Conservation (phyloP, 768 basidiomycete genomes). For the Coprinopsis marcescibilis region DNA sequence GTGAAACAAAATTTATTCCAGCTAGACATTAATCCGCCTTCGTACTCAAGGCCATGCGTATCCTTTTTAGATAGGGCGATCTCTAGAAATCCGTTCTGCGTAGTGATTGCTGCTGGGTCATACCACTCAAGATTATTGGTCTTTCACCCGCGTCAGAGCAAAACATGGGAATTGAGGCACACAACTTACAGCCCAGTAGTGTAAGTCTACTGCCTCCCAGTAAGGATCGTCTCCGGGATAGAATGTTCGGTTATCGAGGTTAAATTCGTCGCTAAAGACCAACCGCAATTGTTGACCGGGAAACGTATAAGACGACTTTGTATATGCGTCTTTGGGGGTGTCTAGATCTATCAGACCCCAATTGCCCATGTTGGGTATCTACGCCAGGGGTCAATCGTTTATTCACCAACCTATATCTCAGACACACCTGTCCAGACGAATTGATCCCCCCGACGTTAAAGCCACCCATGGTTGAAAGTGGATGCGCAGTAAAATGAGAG, state of each 20-base stretch:
- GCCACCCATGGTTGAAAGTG: constrained; percentile 46
- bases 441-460: constrained; percentile 79
- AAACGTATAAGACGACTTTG: constrained; percentile 45
- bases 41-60: constrained; percentile 69
- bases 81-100: constrained; percentile 65
- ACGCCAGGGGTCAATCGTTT: constrained; percentile 3
- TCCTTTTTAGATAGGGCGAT: constrained; percentile 64
- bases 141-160: constrained; percentile 20
- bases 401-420: background rate
- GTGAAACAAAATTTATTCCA: constrained; percentile 97
- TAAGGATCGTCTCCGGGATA: constrained; percentile 88
- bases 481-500: constrained; percentile 44
- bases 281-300: constrained; percentile 54
- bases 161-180: background rate
- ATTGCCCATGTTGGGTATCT: constrained; percentile 63
- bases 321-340: constrained; percentile 59
- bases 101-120: constrained; percentile 73
- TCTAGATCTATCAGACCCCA: constrained; percentile 70
- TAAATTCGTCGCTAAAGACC: constrained; percentile 89
- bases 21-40: constrained; percentile 61
- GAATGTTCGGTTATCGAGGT: constrained; percentile 72
- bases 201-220: constrained; percentile 80
- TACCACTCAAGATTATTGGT: constrained; percentile 87
- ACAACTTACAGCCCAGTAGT: constrained; percentile 61
- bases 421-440: constrained; percentile 58